Conservation (phyloP, 208 protist genomes). For the Naegleria lovaniensis region DNA sequence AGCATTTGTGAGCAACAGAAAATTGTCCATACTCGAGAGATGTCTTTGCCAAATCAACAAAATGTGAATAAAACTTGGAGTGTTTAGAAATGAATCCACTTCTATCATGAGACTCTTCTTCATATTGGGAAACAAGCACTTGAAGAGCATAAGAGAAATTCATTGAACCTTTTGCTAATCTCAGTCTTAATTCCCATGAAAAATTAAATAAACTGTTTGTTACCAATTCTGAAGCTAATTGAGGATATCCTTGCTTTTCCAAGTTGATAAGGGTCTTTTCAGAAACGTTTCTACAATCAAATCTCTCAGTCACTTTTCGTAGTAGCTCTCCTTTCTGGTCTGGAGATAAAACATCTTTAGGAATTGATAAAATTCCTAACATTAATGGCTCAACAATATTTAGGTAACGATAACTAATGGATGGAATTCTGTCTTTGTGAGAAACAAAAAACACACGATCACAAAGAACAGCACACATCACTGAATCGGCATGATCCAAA, state of each 20-base stretch:
- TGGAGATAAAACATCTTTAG: neutral
- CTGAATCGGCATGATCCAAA: neutral
- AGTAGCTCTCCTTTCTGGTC: neutral
- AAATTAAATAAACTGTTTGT: neutral
- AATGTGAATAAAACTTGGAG: neutral
- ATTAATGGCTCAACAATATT: constrained; percentile 9
- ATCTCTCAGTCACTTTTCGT: neutral
- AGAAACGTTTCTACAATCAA: constrained; percentile 17
- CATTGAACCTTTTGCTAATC: neutral
- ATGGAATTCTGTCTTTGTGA: neutral
- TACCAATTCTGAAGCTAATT: constrained; percentile 19
- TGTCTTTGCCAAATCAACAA: neutral
- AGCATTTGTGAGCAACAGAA: neutral
- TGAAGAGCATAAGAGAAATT: neutral
- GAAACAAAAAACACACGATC: neutral
- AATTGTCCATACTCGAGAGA: constrained; percentile 18
- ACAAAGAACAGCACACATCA: neutral
- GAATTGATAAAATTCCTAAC: neutral
- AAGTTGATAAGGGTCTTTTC: neutral
- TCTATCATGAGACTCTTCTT: neutral
- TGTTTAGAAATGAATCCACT: neutral
- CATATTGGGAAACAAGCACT: neutral
- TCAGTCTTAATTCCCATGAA: constrained; percentile 21
- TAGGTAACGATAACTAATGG: neutral
- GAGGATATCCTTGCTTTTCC: neutral